Base-by-base conservation (phyloP, 805 yeast species). In the Sporopachydermia lactativora region DNA sequence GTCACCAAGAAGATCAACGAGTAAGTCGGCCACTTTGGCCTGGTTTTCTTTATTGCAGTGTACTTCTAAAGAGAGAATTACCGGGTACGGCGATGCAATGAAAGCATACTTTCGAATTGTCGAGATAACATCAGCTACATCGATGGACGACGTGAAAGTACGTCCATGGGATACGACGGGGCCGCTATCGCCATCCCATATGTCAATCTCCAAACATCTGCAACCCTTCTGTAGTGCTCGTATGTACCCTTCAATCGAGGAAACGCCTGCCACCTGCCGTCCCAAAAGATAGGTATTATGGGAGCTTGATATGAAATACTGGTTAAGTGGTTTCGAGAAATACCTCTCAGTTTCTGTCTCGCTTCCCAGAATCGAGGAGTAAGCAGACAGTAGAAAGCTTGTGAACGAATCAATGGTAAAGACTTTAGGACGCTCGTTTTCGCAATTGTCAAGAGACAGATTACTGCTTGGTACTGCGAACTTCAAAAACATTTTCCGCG, bases 231-330 rank as follows among this genome's bases (percentile, higher is more conserved):
- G 96, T 39, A 92, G 61, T 0, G 84, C 92, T 39, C 81, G 72
- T 14, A 85, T 76, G 49, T 92, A 92, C 0, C 94, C 94, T 52
- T 89, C 96, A 2, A 85, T 75, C 0, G 96, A 84, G 0, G 96
- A 80, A 3, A 73, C 77, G 15, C 92, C 95, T 2, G 78, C 95
- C 14, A 83, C 70, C 53, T 92, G 98, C 34, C 92, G 67, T 0
- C 98, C 98, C 18, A 77, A 59, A 3, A 92, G 63, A 52, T 92
- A 92, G 0, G 98, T 92, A 54, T 92, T 92, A 57, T 92, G 99
- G 0, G 96, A 86, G 0, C 96, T 84, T 0, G 95, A 85, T 19
- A 94, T 81, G 53, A 64, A 85, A 55, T 94, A 92, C 50, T 88
- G 89, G 52, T 75, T 83, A 31, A 92, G 52, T 0, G 98, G 97